Evolutionary conservation across 2,329 filamentous ascomycete genomes (phyloP), one percentile per base, ranked within the genome.

Genomic region (Anisogramma anomala): DNA sequence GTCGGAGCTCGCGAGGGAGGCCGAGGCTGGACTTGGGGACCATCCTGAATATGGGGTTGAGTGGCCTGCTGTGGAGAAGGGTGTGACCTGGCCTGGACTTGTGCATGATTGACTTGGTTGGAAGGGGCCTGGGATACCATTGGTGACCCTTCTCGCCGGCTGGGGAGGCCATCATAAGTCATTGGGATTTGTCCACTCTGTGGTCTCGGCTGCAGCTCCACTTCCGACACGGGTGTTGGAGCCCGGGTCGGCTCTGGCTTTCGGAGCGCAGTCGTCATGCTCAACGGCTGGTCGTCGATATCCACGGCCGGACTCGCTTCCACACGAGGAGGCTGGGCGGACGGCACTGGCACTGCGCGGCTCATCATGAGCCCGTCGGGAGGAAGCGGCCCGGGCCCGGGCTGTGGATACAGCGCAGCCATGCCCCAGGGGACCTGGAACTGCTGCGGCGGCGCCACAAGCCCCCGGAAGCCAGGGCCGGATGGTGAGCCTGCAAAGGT

Each of bases 381-480:
- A n/a, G n/a, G n/a, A n/a, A n/a, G n/a, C n/a, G n/a, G n/a, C n/a
- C n/a, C n/a, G n/a, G n/a, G 19, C 10, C 33, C 36, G 5, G 38
- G 27, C 9, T 42, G 47, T 7, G 38, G 28, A 22, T 33, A 42
- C 18, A 47, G 14, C 17, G 30, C 20, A 19, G 45, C 14, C 15
- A 40, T 31, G 14, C 35, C 30, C 45, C 45, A 44, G 3, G 41
- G 33, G 6, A 26, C 13, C 17, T 39, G 27, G 9, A 39, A 26
- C 8, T 28, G 36, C 8, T 28, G 36, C 10, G 25, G 20, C 6
- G 34, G 41, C 2, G 19, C 14, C 38, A 36, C 22, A 10, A 26
- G 22, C 20, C 20, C 18, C 15, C 19, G 25, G 36, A 23, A 4
- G 11, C 35, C 25, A 25, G 32, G 4, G 23, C 27, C 5, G 14